Percentiles rank a stretch among this genome's conserved stretches.
These are phyloP conservation scores for Xerophyta viscosa DNA, from an alignment of 106 monocot species.

Conservation along the genomic window DNA sequence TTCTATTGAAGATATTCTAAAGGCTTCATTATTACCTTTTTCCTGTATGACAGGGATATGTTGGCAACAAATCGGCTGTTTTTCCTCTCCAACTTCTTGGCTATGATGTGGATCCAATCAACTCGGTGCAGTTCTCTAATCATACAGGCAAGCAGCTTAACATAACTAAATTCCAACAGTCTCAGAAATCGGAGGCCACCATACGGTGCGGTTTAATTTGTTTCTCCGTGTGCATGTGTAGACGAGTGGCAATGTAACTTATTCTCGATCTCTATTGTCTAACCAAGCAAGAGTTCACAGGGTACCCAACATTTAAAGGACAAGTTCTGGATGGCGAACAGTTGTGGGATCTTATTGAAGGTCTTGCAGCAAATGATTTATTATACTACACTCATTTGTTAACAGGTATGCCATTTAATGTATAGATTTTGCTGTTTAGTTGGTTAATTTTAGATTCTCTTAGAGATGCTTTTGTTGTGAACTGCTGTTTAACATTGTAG, in stretches of 20 bases:
- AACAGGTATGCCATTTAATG: slow-evolving; percentile 48
- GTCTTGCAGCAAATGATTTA: slow-evolving; percentile 78
- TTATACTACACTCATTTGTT: slow-evolving; percentile 94
- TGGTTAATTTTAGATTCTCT: too few relatives aligned
- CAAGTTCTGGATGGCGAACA: slow-evolving; percentile 89
- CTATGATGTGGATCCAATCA: slow-evolving; percentile 98
- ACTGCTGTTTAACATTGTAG: too few relatives aligned
- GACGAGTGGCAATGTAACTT: slow-evolving; percentile 5
- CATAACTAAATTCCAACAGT: slow-evolving; percentile 34
- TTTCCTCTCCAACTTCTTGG: slow-evolving; percentile 99
- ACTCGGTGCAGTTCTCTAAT: slow-evolving; percentile 99
- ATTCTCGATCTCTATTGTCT: too few relatives aligned
- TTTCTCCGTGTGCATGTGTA: slow-evolving; percentile 17
- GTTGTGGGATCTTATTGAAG: slow-evolving; percentile 93
- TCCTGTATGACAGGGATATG: slow-evolving; percentile 61
- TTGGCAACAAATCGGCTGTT: slow-evolving; percentile 98
- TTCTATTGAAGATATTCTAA: too few relatives aligned
- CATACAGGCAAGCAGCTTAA: slow-evolving; percentile 92
- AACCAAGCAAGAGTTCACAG: too few relatives aligned
- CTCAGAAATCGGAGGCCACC: slow-evolving; percentile 34
- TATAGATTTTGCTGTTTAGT: too few relatives aligned
- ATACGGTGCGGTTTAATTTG: slow-evolving; percentile 37
- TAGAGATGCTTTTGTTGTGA: too few relatives aligned
- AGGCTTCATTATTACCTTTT: background rate
- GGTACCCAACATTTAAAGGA: slow-evolving; percentile 93